Evolutionary conservation across 345 rosid genomes (phyloP).

Genomic region (Hypericum androsaemum): DNA sequence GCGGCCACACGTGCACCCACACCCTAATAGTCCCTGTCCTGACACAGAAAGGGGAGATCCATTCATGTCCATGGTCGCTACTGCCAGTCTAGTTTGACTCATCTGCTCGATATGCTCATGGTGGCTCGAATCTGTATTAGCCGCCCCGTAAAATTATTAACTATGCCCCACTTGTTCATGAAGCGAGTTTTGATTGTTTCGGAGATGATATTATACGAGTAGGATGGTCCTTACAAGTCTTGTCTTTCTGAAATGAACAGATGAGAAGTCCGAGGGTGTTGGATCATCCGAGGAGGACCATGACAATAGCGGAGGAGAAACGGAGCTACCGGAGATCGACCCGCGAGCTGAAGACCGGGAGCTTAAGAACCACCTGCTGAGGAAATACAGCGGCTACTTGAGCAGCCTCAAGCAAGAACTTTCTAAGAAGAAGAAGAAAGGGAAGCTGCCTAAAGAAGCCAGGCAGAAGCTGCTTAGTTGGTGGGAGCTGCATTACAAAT

Average conservation of each 20-base stretch:
- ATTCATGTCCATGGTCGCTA: too few relatives aligned
- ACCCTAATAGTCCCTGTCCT: too few relatives aligned
- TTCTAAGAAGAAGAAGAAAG: conserved; percentile 98
- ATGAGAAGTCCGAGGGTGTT: conserved; percentile 67
- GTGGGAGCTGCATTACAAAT: conserved; percentile 99
- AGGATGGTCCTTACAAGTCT: background rate
- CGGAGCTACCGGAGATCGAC: conserved; percentile 75
- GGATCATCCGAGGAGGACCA: conserved; percentile 84
- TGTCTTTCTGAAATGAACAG: conserved; percentile 26
- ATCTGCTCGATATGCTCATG: too few relatives aligned
- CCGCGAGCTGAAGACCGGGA: conserved; percentile 92
- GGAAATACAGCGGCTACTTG: conserved; percentile 89
- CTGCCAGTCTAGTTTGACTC: too few relatives aligned
- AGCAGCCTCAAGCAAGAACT: conserved; percentile 94
- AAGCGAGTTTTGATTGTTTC: too few relatives aligned
- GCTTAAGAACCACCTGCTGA: conserved; percentile 79
- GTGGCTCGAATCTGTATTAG: too few relatives aligned
- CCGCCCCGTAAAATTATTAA: too few relatives aligned
- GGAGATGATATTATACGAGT: too few relatives aligned
- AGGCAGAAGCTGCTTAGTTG: conserved; percentile 93
- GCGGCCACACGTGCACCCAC: too few relatives aligned
- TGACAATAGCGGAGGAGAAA: conserved; percentile 74
- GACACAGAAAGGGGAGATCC: too few relatives aligned
- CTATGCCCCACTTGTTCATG: too few relatives aligned
- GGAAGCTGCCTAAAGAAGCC: conserved; percentile 96